A percentile compares a stretch with the other conserved stretches of the same genome.
These are phyloP conservation scores for Lentinula boryana DNA, from an alignment of 768 basidiomycete species.

Conservation along the genomic window DNA sequence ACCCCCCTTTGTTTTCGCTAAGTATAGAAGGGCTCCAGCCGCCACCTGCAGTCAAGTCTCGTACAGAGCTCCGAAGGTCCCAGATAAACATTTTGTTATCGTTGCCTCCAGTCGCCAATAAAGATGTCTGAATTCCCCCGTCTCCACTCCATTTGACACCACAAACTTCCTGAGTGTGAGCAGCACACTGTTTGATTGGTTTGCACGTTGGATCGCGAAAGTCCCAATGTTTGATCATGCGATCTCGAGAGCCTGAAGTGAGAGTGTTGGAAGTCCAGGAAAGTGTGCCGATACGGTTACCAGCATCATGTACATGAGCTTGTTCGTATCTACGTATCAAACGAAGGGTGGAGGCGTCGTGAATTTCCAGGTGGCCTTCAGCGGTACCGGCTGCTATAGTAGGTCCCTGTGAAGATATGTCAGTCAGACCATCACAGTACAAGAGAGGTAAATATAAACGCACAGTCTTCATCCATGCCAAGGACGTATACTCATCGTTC, in stretches of 20 bases:
- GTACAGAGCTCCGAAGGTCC: slow-evolving; percentile 47
- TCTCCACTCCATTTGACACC: slow-evolving; percentile 65
- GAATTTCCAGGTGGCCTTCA: slow-evolving; percentile 61
- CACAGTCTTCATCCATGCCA: slow-evolving; percentile 61
- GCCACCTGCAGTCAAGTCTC: slow-evolving; percentile 13
- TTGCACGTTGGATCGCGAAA: slow-evolving; percentile 46
- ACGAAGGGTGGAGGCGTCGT: slow-evolving; percentile 55
- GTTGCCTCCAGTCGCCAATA: slow-evolving; percentile 68
- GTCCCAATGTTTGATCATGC: slow-evolving; percentile 65
- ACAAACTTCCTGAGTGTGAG: slow-evolving; percentile 68
- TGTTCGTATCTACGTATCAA: slow-evolving; percentile 52
- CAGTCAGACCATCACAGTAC: background rate
- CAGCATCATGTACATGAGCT: slow-evolving; percentile 36
- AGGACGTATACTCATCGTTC: slow-evolving; percentile 52
- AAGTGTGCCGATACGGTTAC: slow-evolving; percentile 59
- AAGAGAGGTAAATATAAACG: slow-evolving; percentile 12
- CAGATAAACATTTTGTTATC: slow-evolving; percentile 80
- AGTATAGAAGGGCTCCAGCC: background rate
- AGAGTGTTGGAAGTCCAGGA: slow-evolving; percentile 67
- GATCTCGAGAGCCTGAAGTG: slow-evolving; percentile 67
- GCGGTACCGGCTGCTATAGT: slow-evolving; percentile 67
- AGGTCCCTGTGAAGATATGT: slow-evolving; percentile 33
- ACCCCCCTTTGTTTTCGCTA: slow-evolving; percentile 13
- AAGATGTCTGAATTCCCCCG: slow-evolving; percentile 31
- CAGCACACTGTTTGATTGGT: slow-evolving; percentile 43